Percentiles rank a stretch among this genome's conserved stretches.
Evolutionary conservation across 139 green algal genomes (phyloP).

Genomic region (Edaphochlamys debaryana): DNA sequence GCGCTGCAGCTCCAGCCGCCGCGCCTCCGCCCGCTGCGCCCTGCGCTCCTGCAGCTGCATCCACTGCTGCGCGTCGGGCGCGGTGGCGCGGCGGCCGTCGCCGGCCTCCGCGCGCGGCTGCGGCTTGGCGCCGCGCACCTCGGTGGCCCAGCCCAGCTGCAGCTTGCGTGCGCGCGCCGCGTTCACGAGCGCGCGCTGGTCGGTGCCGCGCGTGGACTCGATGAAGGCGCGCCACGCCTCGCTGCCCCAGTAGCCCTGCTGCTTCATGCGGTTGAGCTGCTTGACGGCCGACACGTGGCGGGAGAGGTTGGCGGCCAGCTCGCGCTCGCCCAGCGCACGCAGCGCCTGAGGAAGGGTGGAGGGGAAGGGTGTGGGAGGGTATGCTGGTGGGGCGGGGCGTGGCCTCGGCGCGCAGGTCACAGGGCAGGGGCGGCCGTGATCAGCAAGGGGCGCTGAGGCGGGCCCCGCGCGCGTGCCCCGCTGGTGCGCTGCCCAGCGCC

Average conservation of each 20-base stretch:
- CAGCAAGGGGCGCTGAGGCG: no score
- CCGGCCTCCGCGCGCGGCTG: background rate
- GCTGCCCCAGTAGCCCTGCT: conserved; percentile 42
- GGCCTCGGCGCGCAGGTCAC: no score
- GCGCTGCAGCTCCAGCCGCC: background rate
- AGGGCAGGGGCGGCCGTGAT: no score
- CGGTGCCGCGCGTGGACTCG: background rate
- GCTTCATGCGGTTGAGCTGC: conserved; percentile 32
- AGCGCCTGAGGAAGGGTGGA: no score
- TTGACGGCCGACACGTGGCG: conserved; percentile 28
- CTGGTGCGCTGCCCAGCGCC: no score
- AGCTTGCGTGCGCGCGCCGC: conserved; percentile 1
- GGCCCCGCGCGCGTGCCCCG: no score
- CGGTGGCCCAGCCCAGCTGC: conserved; percentile 25
- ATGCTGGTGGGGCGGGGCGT: no score
- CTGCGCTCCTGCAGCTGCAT: conserved; percentile 7
- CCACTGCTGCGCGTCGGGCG: conserved; percentile 27
- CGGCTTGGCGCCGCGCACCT: conserved; percentile 5
- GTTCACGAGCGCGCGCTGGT: conserved; percentile 11
- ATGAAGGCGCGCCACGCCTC: conserved; percentile 41
- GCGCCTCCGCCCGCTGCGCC: conserved; percentile 8
- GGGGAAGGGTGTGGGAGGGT: no score
- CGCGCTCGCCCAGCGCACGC: conserved; percentile 39
- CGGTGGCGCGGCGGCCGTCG: background rate
- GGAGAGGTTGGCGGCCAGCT: conserved; percentile 35